Percentiles rank a stretch among this genome's conserved stretches.
Conservation (phyloP, 2,329 filamentous ascomycete genomes). For the Macrophomina phaseolina region DNA sequence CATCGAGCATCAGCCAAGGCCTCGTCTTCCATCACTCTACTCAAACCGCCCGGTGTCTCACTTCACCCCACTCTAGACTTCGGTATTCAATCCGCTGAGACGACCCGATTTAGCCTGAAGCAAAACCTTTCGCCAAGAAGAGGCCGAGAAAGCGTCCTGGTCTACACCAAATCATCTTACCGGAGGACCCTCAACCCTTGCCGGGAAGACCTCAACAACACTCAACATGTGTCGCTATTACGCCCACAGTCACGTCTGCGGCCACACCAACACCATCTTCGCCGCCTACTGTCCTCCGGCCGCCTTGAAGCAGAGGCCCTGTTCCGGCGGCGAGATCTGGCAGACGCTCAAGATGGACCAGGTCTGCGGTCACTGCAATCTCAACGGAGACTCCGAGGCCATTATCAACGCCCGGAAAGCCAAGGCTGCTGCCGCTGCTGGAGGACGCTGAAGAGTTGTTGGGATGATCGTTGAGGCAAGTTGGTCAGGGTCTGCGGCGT, state of each 20-base stretch:
- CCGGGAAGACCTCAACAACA: neutral
- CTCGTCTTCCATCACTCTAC: neutral
- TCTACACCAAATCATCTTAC: no score
- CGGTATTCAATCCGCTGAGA: neutral
- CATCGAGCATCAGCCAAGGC: neutral
- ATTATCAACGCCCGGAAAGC: slow-evolving; percentile 4
- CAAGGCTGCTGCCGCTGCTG: slow-evolving; percentile 3
- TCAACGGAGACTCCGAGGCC: slow-evolving; percentile 8
- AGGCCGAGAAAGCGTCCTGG: no score
- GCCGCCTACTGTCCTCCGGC: slow-evolving; percentile 41
- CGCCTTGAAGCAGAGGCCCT: slow-evolving; percentile 40
- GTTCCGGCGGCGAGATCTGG: slow-evolving; percentile 41
- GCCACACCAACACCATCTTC: slow-evolving; percentile 50
- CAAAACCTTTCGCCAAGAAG: no score
- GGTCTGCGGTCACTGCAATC: slow-evolving; percentile 36
- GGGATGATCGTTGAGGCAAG: no score
- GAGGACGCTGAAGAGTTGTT: neutral
- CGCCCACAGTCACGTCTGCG: slow-evolving; percentile 53
- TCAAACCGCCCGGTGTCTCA: slow-evolving; percentile 6
- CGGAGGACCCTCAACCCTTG: neutral
- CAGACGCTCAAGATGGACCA: slow-evolving; percentile 44
- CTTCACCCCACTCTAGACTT: slow-evolving; percentile 5
- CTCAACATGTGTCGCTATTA: slow-evolving; percentile 55
- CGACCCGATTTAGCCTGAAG: neutral
- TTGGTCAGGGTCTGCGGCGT: neutral